Percentiles rank a stretch among this genome's conserved stretches.
Evolutionary conservation across 768 basidiomycete species (phyloP).

Genomic region (Daedaleopsis sinensis): DNA sequence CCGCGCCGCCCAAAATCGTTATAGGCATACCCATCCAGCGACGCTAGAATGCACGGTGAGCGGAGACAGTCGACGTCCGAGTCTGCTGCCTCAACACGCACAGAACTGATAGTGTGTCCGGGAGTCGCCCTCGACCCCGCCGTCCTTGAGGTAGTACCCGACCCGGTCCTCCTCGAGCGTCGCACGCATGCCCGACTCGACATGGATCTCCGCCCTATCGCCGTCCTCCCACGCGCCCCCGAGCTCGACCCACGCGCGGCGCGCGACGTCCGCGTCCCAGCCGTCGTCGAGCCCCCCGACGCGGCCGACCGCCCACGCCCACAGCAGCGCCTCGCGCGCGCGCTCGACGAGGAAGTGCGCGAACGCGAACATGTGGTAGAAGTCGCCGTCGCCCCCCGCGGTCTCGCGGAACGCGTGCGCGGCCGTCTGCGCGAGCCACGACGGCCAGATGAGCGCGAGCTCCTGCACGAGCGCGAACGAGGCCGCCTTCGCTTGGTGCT

Average conservation of each 20-base stretch:
- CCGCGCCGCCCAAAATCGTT: slow-evolving; percentile 14
- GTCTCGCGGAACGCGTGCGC: slow-evolving; percentile 37
- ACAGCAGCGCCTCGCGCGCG: slow-evolving; percentile 40
- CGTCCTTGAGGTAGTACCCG: slow-evolving; percentile 15
- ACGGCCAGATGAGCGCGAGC: slow-evolving; percentile 33
- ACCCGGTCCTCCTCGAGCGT: slow-evolving; percentile 26
- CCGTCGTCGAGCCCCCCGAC: slow-evolving; percentile 30
- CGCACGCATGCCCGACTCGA: slow-evolving; percentile 16
- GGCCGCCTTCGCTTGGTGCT: slow-evolving; percentile 42
- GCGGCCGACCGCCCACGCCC: slow-evolving; percentile 40
- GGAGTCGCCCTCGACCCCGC: slow-evolving; percentile 15
- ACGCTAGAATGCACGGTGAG: slow-evolving; percentile 21
- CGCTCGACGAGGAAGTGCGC: slow-evolving; percentile 39
- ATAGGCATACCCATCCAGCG: slow-evolving; percentile 40
- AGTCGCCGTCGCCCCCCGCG: slow-evolving; percentile 32
- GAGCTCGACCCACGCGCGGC: slow-evolving; percentile 35
- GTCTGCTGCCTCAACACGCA: too few species aligned
- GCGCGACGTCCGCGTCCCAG: slow-evolving; percentile 21
- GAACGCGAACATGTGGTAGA: slow-evolving; percentile 37
- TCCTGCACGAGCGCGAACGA: slow-evolving; percentile 39
- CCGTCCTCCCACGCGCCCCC: slow-evolving; percentile 27
- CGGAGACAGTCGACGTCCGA: background rate
- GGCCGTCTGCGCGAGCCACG: slow-evolving; percentile 34
- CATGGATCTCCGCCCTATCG: slow-evolving; percentile 15
- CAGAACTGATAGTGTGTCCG: slow-evolving; percentile 26